Evolutionary conservation across 108 stramenopile species (phyloP).

Genomic region (Schizochytrium sp.): DNA sequence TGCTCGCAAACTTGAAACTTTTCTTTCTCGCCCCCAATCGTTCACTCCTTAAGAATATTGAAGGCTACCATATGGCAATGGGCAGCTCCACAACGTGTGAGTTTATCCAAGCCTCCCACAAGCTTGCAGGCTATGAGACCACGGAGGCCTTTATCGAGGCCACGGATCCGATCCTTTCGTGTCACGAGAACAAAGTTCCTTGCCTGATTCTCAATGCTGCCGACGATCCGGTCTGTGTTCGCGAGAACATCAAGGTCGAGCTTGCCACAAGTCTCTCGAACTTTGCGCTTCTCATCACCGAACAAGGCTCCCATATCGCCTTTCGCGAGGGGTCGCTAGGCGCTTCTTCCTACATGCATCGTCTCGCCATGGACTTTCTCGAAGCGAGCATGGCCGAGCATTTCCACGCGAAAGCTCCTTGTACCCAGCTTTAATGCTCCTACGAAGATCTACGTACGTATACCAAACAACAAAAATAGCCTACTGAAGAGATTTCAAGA

Average conservation of each 20-base stretch:
- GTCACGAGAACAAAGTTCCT: neutral
- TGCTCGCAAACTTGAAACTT: neutral
- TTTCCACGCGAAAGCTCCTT: no score
- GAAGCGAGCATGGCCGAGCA: neutral
- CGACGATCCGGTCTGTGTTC: neutral
- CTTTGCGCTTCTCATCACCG: neutral
- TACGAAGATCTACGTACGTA: no score
- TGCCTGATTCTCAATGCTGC: neutral
- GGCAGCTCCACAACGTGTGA: neutral
- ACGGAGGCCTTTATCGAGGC: neutral
- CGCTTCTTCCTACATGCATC: neutral
- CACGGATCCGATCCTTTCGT: neutral
- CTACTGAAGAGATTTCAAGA: no score
- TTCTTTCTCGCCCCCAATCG: neutral
- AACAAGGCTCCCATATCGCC: neutral
- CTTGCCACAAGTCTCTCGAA: neutral
- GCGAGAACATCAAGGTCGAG: neutral
- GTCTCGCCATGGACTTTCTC: neutral
- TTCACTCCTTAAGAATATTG: neutral
- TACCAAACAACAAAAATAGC: no score
- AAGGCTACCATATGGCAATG: neutral
- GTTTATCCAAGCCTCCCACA: neutral
- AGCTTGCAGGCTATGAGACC: neutral
- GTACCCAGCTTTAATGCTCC: no score
- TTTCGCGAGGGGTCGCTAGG: neutral